Evolutionary conservation across 2,329 filamentous ascomycete genomes (phyloP).

Genomic region (Ophiostoma ips): DNA sequence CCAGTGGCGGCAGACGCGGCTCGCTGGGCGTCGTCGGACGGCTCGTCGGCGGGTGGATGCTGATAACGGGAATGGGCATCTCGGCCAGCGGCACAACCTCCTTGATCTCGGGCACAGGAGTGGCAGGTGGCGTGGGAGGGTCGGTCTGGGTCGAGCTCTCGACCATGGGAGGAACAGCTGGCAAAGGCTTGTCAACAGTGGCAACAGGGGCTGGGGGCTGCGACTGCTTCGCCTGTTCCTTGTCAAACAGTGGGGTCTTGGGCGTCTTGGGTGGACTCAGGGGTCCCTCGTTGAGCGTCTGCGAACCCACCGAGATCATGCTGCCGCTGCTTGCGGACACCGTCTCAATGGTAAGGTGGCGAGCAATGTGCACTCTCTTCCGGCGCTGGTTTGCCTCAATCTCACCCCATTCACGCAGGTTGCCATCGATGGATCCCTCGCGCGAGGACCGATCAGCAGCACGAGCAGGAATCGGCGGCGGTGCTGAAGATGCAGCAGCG

Average conservation of each 20-base stretch:
- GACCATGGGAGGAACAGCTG: constrained; percentile 26
- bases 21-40: constrained; percentile 66
- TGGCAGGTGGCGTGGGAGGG: constrained; percentile 14
- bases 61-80: constrained; percentile 66
- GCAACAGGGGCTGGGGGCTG: constrained; percentile 2
- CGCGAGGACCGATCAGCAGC: constrained; percentile 20
- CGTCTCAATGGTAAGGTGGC: constrained; percentile 35
- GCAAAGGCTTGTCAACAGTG: not conserved
- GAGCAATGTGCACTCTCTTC: constrained; percentile 48
- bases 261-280: constrained; percentile 54
- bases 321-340: constrained; percentile 22
- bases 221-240: constrained; percentile 19
- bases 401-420: constrained; percentile 24
- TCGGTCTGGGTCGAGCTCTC: constrained; percentile 52
- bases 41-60: constrained; percentile 77
- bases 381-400: constrained; percentile 61
- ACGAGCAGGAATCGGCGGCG: constrained; percentile 20
- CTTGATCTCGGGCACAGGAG: constrained; percentile 2
- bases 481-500: constrained; percentile 22
- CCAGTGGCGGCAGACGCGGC: constrained; percentile 63
- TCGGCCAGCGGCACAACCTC: constrained; percentile 13
- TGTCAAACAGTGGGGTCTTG: constrained; percentile 29
- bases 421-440: constrained; percentile 16
- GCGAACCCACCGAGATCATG: constrained; percentile 53
- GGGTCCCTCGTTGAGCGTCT: constrained; percentile 49